A percentile compares a stretch with the other conserved stretches of the same genome.
Evolutionary conservation across 352 stramenopile species (phyloP).

Genomic region (Phytopythium kandeliae): DNA sequence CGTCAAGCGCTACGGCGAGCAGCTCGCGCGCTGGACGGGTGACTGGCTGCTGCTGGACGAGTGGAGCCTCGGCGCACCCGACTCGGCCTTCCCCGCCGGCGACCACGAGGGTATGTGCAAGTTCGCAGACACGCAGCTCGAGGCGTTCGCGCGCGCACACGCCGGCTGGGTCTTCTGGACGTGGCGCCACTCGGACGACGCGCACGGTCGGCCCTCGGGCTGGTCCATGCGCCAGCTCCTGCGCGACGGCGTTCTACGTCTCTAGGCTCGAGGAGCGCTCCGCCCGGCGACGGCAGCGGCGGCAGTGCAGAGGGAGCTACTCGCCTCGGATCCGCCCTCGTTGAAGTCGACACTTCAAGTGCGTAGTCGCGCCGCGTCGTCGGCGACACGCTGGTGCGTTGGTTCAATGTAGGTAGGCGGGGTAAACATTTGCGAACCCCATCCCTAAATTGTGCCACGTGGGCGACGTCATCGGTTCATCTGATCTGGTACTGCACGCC

Average conservation of each 20-base stretch:
- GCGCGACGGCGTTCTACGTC: conserved; percentile 53
- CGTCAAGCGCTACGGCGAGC: conserved; percentile 45
- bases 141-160: conserved; percentile 52
- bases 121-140: conserved; percentile 54
- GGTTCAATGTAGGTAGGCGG: no score
- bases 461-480: no score
- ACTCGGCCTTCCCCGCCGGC: conserved; percentile 47
- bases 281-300: no score
- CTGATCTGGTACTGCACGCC: no score
- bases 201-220: conserved; percentile 36
- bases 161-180: conserved; percentile 86
- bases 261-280: no score
- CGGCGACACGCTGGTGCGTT: no score
- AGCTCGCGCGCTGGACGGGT: conserved; percentile 51
- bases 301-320: no score
- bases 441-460: no score
- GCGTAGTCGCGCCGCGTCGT: no score
- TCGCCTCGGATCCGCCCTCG: no score
- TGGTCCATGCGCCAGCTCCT: conserved; percentile 81
- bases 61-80: conserved; percentile 66
- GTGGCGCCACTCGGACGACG: conserved; percentile 74
- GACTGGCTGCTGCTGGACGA: conserved; percentile 81
- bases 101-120: conserved; percentile 36
- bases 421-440: no score
- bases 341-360: not conserved